Conservation (phyloP, 257 asterid species). For the Craterostigma plantagineum region DNA sequence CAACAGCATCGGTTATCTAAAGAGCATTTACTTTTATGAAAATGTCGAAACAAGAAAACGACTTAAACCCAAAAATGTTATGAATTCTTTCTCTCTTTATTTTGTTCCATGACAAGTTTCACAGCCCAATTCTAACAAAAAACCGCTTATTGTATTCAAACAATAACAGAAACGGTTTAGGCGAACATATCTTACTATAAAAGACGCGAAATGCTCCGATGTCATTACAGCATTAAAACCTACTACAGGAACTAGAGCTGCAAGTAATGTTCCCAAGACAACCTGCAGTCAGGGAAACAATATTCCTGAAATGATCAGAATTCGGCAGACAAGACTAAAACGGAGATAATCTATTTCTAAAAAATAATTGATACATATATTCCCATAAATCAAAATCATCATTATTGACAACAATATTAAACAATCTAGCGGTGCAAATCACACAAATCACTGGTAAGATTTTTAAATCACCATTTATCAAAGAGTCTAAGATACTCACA, state of each 20-base stretch:
- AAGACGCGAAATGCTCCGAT: slow-evolving; percentile 94
- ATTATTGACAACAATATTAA: too few relatives aligned
- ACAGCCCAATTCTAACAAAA: too few relatives aligned
- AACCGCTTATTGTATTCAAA: too few relatives aligned
- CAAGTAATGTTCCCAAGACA: slow-evolving; percentile 79
- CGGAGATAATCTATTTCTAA: background rate
- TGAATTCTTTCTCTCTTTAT: too few relatives aligned
- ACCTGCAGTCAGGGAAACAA: slow-evolving; percentile 28
- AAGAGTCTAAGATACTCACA: slow-evolving; percentile 27
- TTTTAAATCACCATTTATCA: background rate
- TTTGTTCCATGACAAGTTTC: too few relatives aligned
- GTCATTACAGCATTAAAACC: slow-evolving; percentile 99
- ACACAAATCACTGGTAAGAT: background rate
- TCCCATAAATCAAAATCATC: too few relatives aligned
- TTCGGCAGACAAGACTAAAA: background rate
- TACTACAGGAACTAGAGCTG: slow-evolving; percentile 93
- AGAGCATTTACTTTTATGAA: too few relatives aligned
- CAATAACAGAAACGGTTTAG: too few relatives aligned
- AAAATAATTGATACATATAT: too few relatives aligned
- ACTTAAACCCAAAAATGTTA: too few relatives aligned
- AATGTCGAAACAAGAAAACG: too few relatives aligned
- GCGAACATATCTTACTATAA: slow-evolving; percentile 39
- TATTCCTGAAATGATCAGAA: background rate
- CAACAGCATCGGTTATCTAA: slow-evolving; percentile 3
- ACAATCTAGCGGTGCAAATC: too few relatives aligned